Evolutionary conservation across 257 asterid genomes (phyloP).

Genomic region (Scutellaria baicalensis): DNA sequence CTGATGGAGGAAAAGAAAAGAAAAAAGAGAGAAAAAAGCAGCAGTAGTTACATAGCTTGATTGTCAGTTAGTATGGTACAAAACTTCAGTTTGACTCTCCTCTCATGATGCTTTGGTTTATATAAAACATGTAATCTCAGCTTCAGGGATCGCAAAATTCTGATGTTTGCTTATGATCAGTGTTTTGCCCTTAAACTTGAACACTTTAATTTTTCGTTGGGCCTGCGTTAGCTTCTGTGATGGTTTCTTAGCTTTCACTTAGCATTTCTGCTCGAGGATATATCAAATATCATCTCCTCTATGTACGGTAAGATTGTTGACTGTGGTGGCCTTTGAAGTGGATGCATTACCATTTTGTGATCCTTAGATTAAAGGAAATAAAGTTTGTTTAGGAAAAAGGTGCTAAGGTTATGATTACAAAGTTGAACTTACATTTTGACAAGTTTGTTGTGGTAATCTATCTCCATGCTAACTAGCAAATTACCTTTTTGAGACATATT

Average conservation of each 20-base stretch:
- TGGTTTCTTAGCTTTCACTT: not conserved
- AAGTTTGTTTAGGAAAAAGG: too few relatives aligned
- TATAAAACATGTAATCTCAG: not conserved
- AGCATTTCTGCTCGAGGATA: too few relatives aligned
- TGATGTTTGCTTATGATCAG: not conserved
- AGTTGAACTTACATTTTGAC: too few relatives aligned
- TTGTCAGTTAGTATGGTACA: not conserved
- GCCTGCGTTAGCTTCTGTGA: not conserved
- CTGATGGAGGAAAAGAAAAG: not conserved
- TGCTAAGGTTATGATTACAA: too few relatives aligned
- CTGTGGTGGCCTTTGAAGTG: not conserved
- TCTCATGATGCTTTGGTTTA: not conserved
- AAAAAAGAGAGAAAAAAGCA: not conserved
- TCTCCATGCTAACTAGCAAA: too few relatives aligned
- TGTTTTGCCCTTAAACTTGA: not conserved
- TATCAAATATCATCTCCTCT: not conserved
- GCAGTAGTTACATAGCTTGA: not conserved
- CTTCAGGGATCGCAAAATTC: not conserved
- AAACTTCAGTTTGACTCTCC: not conserved
- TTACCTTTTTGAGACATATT: too few relatives aligned
- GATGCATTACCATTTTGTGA: not conserved
- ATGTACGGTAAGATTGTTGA: not conserved
- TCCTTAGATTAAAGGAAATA: too few relatives aligned
- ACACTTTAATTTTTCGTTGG: not conserved
- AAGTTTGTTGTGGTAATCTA: too few relatives aligned